phyloP scores from a whole-genome alignment of 2,329 filamentous ascomycete species.

The Aspergillus texensis region DNA sequence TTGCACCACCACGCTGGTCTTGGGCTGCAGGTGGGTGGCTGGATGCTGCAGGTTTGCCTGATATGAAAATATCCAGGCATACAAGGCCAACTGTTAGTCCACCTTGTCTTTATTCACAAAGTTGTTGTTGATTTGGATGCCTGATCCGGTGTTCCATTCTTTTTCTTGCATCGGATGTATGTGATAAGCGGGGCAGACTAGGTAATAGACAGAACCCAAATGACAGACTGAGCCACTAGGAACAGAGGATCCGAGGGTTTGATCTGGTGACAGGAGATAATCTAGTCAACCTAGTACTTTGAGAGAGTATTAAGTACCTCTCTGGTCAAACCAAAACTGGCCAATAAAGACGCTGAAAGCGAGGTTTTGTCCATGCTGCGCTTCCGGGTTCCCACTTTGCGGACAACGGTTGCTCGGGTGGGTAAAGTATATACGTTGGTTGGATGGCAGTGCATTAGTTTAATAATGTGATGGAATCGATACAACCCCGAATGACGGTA shows the following conservation, averaged over 20 bases:
- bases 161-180: neutral
- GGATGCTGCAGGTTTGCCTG: slow-evolving; percentile 12
- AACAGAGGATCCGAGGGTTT: neutral
- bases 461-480: neutral
- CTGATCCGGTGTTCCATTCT: neutral
- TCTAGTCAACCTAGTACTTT: neutral
- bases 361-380: neutral
- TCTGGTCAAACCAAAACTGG: neutral
- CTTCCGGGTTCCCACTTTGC: neutral
- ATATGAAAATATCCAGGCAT: slow-evolving; percentile 1
- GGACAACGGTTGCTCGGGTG: neutral
- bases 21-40: slow-evolving; percentile 13
- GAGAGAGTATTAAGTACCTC: neutral
- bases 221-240: neutral
- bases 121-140: neutral
- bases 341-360: neutral
- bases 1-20: slow-evolving; percentile 4
- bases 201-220: neutral
- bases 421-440: neutral
- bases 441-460: neutral
- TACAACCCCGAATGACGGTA: neutral
- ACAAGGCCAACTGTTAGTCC: neutral
- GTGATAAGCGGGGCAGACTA: neutral
- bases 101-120: neutral
- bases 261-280: neutral